phyloP scores from a whole-genome alignment of 805 yeast species.

The Blastobotrys parvus region DNA sequence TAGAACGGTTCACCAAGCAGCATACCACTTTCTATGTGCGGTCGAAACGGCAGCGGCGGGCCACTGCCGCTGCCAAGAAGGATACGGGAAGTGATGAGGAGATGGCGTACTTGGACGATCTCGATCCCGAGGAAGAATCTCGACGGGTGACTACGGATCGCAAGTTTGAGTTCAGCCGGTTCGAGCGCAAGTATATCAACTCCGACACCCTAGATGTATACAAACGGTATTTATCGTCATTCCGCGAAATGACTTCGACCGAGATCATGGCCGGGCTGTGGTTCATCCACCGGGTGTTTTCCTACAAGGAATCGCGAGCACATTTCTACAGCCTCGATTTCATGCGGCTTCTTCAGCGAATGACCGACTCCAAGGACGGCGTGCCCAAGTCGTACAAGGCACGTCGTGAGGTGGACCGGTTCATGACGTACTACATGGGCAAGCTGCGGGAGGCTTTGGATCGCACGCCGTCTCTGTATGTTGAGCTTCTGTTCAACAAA shows the following conservation, averaged over 20 bases:
- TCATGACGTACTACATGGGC: slow-evolving; percentile 58
- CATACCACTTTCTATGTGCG: slow-evolving; percentile 43
- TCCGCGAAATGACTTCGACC: slow-evolving; percentile 49
- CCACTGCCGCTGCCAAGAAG: slow-evolving; percentile 13
- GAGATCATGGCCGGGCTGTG: slow-evolving; percentile 57
- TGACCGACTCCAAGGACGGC: slow-evolving; percentile 36
- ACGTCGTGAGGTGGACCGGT: slow-evolving; percentile 54
- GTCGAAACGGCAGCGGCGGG: slow-evolving; percentile 34
- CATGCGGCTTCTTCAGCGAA: slow-evolving; percentile 46
- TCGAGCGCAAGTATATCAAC: slow-evolving; percentile 41
- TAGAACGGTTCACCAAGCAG: slow-evolving; percentile 57
- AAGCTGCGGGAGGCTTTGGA: slow-evolving; percentile 41
- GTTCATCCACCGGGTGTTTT: slow-evolving; percentile 64
- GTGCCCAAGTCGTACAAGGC: slow-evolving; percentile 36
- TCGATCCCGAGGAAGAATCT: slow-evolving; percentile 24
- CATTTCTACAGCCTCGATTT: slow-evolving; percentile 65
- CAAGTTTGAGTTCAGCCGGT: slow-evolving; percentile 37
- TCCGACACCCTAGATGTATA: slow-evolving; percentile 59
- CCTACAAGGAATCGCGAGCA: slow-evolving; percentile 50
- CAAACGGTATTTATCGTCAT: slow-evolving; percentile 51
- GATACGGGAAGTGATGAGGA: slow-evolving; percentile 13
- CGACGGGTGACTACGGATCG: slow-evolving; percentile 35
- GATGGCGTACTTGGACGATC: slow-evolving; percentile 2
- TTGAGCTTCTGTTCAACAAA: slow-evolving; percentile 63
- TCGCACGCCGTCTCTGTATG: slow-evolving; percentile 44